phyloP scores from a whole-genome alignment of 2,329 filamentous ascomycete genomes.

The Penicillium nordicum region DNA sequence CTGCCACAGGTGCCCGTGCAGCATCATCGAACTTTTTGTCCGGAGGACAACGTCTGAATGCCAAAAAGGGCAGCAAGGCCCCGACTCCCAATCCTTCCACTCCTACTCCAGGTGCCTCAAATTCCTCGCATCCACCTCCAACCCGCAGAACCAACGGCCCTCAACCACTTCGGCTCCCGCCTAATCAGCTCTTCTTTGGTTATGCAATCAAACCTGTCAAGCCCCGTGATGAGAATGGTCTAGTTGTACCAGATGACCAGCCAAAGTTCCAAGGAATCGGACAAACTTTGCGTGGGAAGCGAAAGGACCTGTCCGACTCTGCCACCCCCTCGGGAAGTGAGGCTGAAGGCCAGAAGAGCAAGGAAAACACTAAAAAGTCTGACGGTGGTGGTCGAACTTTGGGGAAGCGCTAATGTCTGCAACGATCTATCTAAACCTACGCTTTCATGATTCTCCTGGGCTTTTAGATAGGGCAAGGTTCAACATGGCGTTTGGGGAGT shows the following conservation, averaged over 20 bases:
- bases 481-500: conserved; percentile 23
- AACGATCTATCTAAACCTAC: conserved; percentile 2
- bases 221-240: conserved; percentile 65
- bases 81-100: conserved; percentile 70
- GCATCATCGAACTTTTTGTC: conserved; percentile 74
- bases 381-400: conserved; percentile 20
- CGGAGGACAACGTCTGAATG: conserved; percentile 74
- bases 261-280: conserved; percentile 82
- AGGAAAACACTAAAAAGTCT: conserved; percentile 13
- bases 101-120: conserved; percentile 60
- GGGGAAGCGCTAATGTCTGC: conserved; percentile 17
- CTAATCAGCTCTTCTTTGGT: conserved; percentile 93
- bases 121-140: conserved; percentile 44
- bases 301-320: conserved; percentile 52
- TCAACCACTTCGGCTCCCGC: conserved; percentile 76
- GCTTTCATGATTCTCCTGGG: conserved; percentile 10
- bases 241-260: conserved; percentile 59
- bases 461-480: conserved; percentile 22
- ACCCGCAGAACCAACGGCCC: conserved; percentile 67
- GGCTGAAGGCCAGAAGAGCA: conserved; percentile 24
- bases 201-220: conserved; percentile 89
- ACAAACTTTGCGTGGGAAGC: conserved; percentile 74
- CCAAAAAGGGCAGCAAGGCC: conserved; percentile 76
- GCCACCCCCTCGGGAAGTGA: conserved; percentile 39
- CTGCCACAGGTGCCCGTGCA: conserved; percentile 59